Conservation (phyloP, 441 rosid species). For the Adansonia gregorii region DNA sequence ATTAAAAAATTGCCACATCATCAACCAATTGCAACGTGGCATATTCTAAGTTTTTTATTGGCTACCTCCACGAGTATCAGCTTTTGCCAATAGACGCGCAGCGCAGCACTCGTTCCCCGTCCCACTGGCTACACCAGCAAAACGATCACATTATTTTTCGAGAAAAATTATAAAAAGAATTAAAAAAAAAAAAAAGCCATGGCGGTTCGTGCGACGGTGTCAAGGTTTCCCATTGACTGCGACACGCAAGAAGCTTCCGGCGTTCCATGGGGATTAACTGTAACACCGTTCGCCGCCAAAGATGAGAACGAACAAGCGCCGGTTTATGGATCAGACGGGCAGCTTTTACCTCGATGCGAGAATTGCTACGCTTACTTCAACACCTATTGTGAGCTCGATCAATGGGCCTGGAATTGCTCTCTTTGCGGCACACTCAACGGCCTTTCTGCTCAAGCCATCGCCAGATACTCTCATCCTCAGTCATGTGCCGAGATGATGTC, state of each 20-base stretch:
- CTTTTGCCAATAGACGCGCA: neutral
- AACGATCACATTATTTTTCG: neutral
- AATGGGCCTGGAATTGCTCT: constrained; percentile 95
- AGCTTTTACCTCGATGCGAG: constrained; percentile 89
- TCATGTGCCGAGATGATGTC: constrained; percentile 87
- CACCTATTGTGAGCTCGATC: constrained; percentile 90
- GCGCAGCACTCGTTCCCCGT: neutral
- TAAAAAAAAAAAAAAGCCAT: constrained; percentile 30
- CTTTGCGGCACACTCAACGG: constrained; percentile 94
- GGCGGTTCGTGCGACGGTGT: constrained; percentile 88
- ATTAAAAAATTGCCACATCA: neutral
- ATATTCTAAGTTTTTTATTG: constrained; percentile 5
- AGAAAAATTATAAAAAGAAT: neutral
- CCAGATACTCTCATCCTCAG: constrained; percentile 80
- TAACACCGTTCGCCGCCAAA: constrained; percentile 85
- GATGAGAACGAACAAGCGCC: constrained; percentile 85
- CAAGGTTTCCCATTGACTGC: constrained; percentile 75
- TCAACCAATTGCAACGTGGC: neutral
- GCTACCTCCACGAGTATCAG: neutral
- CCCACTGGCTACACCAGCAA: neutral
- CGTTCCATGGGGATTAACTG: constrained; percentile 89
- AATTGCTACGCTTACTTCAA: constrained; percentile 94
- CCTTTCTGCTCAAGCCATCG: constrained; percentile 67
- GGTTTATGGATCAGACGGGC: constrained; percentile 76
- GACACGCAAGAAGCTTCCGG: constrained; percentile 87